Conservation (phyloP, 768 basidiomycete genomes). For the Russula sp. region DNA sequence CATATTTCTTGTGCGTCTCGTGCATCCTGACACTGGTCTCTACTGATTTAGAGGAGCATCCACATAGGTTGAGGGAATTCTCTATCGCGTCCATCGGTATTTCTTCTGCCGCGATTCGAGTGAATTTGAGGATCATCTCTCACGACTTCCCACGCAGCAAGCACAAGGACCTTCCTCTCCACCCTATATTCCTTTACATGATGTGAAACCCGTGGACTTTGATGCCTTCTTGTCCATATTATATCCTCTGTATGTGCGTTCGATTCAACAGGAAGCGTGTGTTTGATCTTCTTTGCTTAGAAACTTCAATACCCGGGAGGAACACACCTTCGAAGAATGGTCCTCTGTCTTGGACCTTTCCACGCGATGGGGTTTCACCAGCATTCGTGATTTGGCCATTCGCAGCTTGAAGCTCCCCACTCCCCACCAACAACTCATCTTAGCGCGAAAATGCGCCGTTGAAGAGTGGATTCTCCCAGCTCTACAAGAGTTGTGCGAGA, state of each 20-base stretch:
- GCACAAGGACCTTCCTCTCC: not conserved
- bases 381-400: constrained; percentile 22
- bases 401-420: not conserved
- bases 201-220: constrained; percentile 7
- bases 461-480: constrained; percentile 11
- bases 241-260: constrained; percentile 17
- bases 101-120: constrained; percentile 14
- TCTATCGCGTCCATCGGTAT: constrained; percentile 16
- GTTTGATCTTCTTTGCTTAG: too few species aligned
- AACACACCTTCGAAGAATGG: constrained; percentile 19
- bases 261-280: too few species aligned
- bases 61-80: not conserved
- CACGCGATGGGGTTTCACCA: too few species aligned
- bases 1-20: constrained; percentile 3
- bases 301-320: too few species aligned
- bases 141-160: too few species aligned
- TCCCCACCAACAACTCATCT: constrained; percentile 1
- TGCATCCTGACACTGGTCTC: not conserved
- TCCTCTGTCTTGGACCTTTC: constrained; percentile 25
- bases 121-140: too few species aligned
- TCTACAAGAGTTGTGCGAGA: too few species aligned
- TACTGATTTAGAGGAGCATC: not conserved
- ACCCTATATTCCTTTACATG: not conserved
- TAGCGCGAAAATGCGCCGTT: constrained; percentile 3
- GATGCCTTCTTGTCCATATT: constrained; percentile 8